Evolutionary conservation across 768 basidiomycete genomes (phyloP).

Genomic region (Melanogaster broomeanus): DNA sequence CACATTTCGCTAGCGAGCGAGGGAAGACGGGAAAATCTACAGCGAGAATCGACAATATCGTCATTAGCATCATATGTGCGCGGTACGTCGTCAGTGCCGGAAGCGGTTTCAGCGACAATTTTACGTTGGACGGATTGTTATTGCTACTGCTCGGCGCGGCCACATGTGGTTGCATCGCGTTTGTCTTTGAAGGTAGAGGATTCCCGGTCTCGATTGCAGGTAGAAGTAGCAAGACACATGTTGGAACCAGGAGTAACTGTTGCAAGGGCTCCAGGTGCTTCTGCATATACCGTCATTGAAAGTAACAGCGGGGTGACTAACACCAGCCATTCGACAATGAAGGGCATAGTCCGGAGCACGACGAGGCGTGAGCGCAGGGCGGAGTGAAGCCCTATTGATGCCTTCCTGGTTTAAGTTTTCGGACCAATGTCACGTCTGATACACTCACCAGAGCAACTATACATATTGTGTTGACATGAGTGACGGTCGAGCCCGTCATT

Average conservation of each 20-base stretch:
- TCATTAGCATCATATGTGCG: constrained; percentile 95
- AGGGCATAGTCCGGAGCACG: constrained; percentile 35
- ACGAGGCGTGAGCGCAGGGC: constrained; percentile 53
- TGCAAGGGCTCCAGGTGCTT: constrained; percentile 53
- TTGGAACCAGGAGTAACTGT: constrained; percentile 48
- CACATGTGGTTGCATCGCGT: neutral
- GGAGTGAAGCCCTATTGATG: constrained; percentile 71
- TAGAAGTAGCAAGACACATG: constrained; percentile 44
- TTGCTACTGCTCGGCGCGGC: neutral
- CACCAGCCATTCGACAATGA: constrained; percentile 57
- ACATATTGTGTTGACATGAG: constrained; percentile 70
- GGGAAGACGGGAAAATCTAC: constrained; percentile 97
- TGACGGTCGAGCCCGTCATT: constrained; percentile 67
- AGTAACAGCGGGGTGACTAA: constrained; percentile 80
- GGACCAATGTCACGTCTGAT: neutral
- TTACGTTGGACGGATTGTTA: neutral
- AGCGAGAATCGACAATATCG: constrained; percentile 86
- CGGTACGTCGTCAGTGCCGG: constrained; percentile 86
- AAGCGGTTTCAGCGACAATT: constrained; percentile 41
- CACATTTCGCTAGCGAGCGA: constrained; percentile 84
- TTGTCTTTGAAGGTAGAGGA: constrained; percentile 51
- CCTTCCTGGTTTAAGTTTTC: constrained; percentile 43
- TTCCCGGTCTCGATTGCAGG: constrained; percentile 45
- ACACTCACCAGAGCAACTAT: constrained; percentile 59
- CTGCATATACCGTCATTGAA: constrained; percentile 76